Evolutionary conservation across 2,329 filamentous ascomycete species (phyloP), one percentile per base, ranked within the genome.

Genomic region (Ceratocystis cubensis): DNA sequence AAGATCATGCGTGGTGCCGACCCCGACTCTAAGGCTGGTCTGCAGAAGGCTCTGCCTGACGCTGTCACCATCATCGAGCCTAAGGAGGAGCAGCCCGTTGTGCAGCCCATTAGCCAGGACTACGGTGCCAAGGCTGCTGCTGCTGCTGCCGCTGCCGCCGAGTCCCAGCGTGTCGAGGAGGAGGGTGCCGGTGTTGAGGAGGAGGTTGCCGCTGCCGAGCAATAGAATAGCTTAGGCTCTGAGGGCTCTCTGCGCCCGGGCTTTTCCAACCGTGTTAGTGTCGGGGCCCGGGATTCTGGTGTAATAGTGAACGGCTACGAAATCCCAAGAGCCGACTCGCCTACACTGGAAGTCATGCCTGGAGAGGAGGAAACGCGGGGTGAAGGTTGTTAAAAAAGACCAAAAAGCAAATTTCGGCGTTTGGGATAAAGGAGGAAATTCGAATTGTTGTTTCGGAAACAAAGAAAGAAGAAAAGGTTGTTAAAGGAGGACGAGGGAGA

Each of bases 1-100:
- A 99, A 99, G 92, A 99, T 99, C 84, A 99, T 99, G 94, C 92
- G 95, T 79, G 94, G 94, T 78, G 94, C 91, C 74, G 94, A 99
- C 84, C 94, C 94, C 79, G 91, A 97, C 82, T 94, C 94, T 87
- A 99, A 99, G 88, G 87, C 91, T 75, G 91, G 94, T 73, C 92
- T 93, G 75, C 90, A 92, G 82, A 96, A 97, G 87, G 87, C 91
- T 73, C 90, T 99, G 72, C 94, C 94, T 74, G 94, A 99, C 80
- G 91, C 91, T 78, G 94, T 99, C 80, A 97, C 93, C 79, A 94
- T 99, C 82, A 96, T 97, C 81, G 94, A 99, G 85, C 95, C 94
- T 81, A 99, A 99, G 90, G 94, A 99, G 83, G 94, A 99, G 87
- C 86, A 92, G 78, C 86, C 88, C 75, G 88, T 97, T 72, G 85